Evolutionary conservation across 257 asterid species (phyloP).

Genomic region (Salvia splendens): DNA sequence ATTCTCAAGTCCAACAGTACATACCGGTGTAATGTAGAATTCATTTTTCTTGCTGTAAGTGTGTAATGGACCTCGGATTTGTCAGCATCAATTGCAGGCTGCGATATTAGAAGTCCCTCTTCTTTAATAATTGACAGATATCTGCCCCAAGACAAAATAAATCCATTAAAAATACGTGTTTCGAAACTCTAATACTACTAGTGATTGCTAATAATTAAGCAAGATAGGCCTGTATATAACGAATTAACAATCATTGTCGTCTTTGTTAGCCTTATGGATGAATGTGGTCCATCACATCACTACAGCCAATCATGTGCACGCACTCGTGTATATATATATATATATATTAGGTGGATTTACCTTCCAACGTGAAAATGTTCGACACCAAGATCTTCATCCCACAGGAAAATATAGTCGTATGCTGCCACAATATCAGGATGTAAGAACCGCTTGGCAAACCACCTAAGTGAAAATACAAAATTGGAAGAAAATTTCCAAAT

Average conservation of each 20-base stretch:
- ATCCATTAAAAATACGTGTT: background rate
- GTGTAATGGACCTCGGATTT: constrained; percentile 63
- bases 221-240: no score
- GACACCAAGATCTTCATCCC: constrained; percentile 92
- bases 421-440: constrained; percentile 75
- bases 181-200: background rate
- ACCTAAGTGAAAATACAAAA: constrained; percentile 46
- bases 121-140: constrained; percentile 56
- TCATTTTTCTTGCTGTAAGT: constrained; percentile 51
- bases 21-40: constrained; percentile 66
- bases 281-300: background rate
- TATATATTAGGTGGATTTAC: constrained; percentile 36
- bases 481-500: background rate
- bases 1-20: constrained; percentile 8
- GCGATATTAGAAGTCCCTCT: constrained; percentile 80
- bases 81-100: constrained; percentile 73
- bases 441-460: constrained; percentile 88
- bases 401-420: constrained; percentile 64
- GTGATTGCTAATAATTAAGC: no score
- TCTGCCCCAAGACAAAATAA: constrained; percentile 38
- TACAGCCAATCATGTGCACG: background rate
- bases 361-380: constrained; percentile 62
- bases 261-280: no score
- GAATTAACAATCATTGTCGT: no score
- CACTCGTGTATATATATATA: background rate